A percentile compares a stretch with the other conserved stretches of the same genome.
Conservation (phyloP, 2,329 filamentous ascomycete species). For the Exophiala sideris region DNA sequence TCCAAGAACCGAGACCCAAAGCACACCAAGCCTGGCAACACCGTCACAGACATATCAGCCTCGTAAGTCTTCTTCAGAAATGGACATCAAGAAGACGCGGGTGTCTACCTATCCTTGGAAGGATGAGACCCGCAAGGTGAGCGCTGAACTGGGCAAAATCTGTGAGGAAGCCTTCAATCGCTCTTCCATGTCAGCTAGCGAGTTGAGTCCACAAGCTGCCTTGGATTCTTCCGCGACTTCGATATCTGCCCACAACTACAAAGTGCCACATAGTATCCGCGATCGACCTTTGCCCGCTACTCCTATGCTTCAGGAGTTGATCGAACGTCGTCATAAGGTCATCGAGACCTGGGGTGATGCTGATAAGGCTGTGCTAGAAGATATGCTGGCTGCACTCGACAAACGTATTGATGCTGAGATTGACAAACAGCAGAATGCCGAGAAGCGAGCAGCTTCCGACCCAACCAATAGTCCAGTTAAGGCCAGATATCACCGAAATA, state of each 20-base stretch:
- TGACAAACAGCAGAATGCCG: slow-evolving; percentile 25
- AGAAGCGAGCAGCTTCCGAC: slow-evolving; percentile 47
- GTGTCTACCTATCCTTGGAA: slow-evolving; percentile 55
- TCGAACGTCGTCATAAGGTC: slow-evolving; percentile 57
- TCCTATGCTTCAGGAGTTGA: slow-evolving; percentile 51
- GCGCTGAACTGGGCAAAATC: slow-evolving; percentile 78
- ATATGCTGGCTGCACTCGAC: slow-evolving; percentile 60
- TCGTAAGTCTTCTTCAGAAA: slow-evolving; percentile 30
- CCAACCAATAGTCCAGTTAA: slow-evolving; percentile 33
- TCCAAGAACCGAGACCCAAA: slow-evolving; percentile 29
- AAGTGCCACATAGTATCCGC: slow-evolving; percentile 25
- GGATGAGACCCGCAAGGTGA: slow-evolving; percentile 80
- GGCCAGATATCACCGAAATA: slow-evolving; percentile 5
- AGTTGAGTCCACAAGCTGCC: slow-evolving; percentile 36
- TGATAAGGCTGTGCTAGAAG: slow-evolving; percentile 44
- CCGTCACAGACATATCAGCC: slow-evolving; percentile 39
- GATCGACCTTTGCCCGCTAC: slow-evolving; percentile 45
- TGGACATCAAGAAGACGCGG: slow-evolving; percentile 41
- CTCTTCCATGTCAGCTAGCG: slow-evolving; percentile 53
- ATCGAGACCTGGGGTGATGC: slow-evolving; percentile 49
- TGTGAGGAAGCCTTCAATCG: slow-evolving; percentile 91
- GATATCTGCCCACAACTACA: slow-evolving; percentile 35
- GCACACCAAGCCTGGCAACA: slow-evolving; percentile 40
- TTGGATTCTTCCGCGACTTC: slow-evolving; percentile 50
- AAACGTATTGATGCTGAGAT: slow-evolving; percentile 50